Percentiles rank a stretch among this genome's conserved stretches.
phyloP scores from a whole-genome alignment of 2,329 filamentous ascomycete species.

The Monilinia fructicola region DNA sequence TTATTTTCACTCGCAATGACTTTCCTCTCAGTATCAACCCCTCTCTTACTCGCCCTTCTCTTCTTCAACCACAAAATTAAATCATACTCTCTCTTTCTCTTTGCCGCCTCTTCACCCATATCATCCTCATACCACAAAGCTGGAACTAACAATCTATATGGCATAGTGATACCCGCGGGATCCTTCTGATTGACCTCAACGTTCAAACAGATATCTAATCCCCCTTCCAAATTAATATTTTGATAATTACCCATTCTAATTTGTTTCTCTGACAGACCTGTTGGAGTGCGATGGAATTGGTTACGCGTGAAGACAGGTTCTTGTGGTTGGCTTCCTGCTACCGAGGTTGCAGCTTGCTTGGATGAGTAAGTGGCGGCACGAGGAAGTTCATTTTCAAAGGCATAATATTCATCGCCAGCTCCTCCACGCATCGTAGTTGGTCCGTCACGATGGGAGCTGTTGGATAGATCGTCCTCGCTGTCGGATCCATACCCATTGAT shows the following conservation, averaged over 20 bases:
- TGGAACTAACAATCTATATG: conserved; percentile 85
- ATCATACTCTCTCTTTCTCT: conserved; percentile 26
- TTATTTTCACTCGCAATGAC: conserved; percentile 42
- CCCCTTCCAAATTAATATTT: conserved; percentile 75
- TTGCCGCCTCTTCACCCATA: conserved; percentile 21
- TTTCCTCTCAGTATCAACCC: not conserved
- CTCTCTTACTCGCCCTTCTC: conserved; percentile 6
- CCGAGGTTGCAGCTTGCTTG: conserved; percentile 31
- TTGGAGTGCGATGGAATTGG: conserved; percentile 67
- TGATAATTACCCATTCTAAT: conserved; percentile 53
- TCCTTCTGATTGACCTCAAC: conserved; percentile 85
- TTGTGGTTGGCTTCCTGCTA: conserved; percentile 30
- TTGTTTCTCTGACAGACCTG: conserved; percentile 64
- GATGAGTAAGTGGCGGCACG: conserved; percentile 28
- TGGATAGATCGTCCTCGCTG: conserved; percentile 44
- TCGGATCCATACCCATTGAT: conserved; percentile 56
- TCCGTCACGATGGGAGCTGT: conserved; percentile 24
- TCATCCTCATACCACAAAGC: conserved; percentile 58
- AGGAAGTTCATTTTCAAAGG: conserved; percentile 33
- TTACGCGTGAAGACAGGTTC: conserved; percentile 25
- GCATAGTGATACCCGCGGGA: conserved; percentile 81
- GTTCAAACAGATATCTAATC: conserved; percentile 83
- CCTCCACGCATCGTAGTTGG: conserved; percentile 43
- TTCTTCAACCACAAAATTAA: conserved; percentile 30
- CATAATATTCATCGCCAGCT: conserved; percentile 48